phyloP scores from a whole-genome alignment of 192 early-diverging fungal genomes.

The Linnemannia schmuckeri region DNA sequence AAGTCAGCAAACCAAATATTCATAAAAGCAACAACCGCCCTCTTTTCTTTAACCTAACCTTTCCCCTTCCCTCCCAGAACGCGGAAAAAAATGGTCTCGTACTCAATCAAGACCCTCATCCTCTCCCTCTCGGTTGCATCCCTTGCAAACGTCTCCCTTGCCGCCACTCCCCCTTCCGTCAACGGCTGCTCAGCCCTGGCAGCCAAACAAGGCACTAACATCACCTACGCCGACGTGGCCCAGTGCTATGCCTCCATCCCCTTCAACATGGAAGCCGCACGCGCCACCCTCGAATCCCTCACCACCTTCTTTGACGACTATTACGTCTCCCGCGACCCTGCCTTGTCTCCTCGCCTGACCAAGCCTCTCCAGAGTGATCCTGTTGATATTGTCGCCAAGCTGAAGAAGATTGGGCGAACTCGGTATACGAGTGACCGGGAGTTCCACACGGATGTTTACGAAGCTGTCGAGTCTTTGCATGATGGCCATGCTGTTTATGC shows the following conservation, averaged over 20 bases:
- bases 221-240: constrained; percentile 7
- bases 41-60: no score
- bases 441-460: constrained; percentile 16
- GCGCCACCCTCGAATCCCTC: constrained; percentile 17
- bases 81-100: not conserved
- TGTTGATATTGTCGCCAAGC: constrained; percentile 17
- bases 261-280: constrained; percentile 2
- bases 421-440: constrained; percentile 8
- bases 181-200: not conserved
- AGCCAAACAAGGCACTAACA: not conserved
- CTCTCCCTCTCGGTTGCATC: not conserved
- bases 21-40: no score
- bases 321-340: constrained; percentile 23
- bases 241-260: constrained; percentile 18
- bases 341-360: constrained; percentile 11
- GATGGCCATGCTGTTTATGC: constrained; percentile 32
- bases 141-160: not conserved
- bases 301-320: constrained; percentile 24
- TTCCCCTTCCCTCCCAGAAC: no score
- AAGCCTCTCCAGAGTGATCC: constrained; percentile 13
- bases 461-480: constrained; percentile 3
- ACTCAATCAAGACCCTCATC: not conserved
- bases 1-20: no score
- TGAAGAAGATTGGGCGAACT: constrained; percentile 18
- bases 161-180: not conserved